Percentiles rank a stretch among this genome's conserved stretches.
phyloP scores from a whole-genome alignment of 306 rosid species.

The Glycine latifolia region DNA sequence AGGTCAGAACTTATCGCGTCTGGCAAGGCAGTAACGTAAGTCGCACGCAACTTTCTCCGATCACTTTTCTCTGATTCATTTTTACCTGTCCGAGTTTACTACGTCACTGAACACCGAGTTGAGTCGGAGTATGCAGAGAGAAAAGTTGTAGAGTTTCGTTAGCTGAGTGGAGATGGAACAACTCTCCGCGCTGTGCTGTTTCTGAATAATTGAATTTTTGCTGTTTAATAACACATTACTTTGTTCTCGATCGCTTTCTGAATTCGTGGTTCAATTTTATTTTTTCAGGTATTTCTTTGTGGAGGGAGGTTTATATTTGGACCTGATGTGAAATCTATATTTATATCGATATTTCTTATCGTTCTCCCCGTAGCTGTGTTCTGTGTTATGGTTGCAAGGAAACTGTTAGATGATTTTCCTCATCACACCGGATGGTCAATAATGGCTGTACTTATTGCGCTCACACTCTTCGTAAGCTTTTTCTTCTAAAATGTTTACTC shows the following conservation, averaged over 20 bases:
- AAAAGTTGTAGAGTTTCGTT: not conserved
- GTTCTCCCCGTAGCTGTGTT: slow-evolving; percentile 73
- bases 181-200: not conserved
- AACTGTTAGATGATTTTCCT: slow-evolving; percentile 67
- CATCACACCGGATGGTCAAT: slow-evolving; percentile 69
- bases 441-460: slow-evolving; percentile 62
- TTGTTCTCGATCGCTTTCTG: too few relatives aligned
- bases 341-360: slow-evolving; percentile 70
- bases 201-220: not conserved
- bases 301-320: slow-evolving; percentile 93
- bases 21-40: slow-evolving; percentile 96
- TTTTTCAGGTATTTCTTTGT: slow-evolving; percentile 76
- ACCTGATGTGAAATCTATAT: slow-evolving; percentile 86
- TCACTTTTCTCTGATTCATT: not conserved
- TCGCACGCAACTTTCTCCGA: not conserved
- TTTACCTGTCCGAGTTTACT: not conserved
- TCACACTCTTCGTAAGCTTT: slow-evolving; percentile 72
- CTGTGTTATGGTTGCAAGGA: slow-evolving; percentile 78
- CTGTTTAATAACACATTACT: too few relatives aligned
- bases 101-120: too few relatives aligned
- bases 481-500: slow-evolving; percentile 3
- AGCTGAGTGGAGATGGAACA: not conserved
- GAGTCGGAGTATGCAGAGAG: not conserved
- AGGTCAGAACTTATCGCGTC: slow-evolving; percentile 65
- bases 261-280: too few relatives aligned